phyloP scores from a whole-genome alignment of 129 eudicot genomes.

The Dittrichia graveolens region DNA sequence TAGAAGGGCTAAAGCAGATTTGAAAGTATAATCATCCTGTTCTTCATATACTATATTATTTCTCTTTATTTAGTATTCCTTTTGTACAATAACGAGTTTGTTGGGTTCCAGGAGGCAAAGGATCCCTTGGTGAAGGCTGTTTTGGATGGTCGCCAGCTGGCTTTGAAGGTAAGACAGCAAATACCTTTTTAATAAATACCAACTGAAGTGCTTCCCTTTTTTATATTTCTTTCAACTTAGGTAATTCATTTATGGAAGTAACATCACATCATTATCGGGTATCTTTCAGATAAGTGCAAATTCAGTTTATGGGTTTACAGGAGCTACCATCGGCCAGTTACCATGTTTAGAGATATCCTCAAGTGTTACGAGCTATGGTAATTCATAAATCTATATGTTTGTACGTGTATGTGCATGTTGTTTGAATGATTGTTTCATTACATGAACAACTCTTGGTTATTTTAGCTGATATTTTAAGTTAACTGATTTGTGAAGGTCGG shows the following conservation, averaged over 20 bases:
- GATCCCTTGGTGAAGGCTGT: constrained; percentile 98
- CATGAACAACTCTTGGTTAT: constrained; percentile 8
- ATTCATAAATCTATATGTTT: constrained; percentile 18
- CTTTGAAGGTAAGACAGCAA: constrained; percentile 63
- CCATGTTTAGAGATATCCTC: constrained; percentile 98
- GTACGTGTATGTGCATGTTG: not conserved
- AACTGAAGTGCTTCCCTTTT: not conserved
- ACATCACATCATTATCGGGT: constrained; percentile 2
- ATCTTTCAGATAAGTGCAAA: constrained; percentile 88
- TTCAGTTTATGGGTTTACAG: constrained; percentile 98
- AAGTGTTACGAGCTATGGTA: constrained; percentile 99
- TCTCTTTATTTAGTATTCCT: not conserved
- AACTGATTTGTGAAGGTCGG: constrained; percentile 63
- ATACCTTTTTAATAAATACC: not conserved
- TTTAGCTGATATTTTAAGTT: constrained; percentile 16
- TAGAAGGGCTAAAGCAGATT: constrained; percentile 94
- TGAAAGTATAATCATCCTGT: constrained; percentile 56
- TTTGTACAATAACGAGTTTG: constrained; percentile 7
- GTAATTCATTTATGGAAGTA: constrained; percentile 1
- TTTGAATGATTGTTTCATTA: constrained; percentile 9
- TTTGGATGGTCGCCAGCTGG: constrained; percentile 98
- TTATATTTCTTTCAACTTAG: constrained; percentile 14
- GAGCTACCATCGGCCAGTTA: constrained; percentile 94
- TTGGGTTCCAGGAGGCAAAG: constrained; percentile 76
- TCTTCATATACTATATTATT: constrained; percentile 6